Evolutionary conservation across 257 asterid species (phyloP).

Genomic region (Solanum lignicaule): DNA sequence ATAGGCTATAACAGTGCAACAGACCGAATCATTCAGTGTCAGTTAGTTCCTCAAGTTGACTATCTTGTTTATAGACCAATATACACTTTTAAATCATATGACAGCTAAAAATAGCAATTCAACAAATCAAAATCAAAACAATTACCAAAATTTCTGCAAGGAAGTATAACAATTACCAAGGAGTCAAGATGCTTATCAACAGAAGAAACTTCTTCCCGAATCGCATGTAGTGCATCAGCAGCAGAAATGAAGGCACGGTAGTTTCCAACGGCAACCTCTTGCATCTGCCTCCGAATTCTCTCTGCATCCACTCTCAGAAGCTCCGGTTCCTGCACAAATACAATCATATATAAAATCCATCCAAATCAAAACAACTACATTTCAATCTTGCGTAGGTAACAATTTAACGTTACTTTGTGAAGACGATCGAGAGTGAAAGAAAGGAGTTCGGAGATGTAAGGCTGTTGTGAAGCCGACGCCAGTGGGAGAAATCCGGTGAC

Average conservation of each 20-base stretch:
- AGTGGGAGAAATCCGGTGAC: constrained; percentile 55
- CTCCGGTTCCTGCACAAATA: constrained; percentile 64
- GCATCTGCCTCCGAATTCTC: constrained; percentile 97
- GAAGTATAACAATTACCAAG: constrained; percentile 36
- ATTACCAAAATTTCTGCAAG: not conserved
- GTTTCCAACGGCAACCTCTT: constrained; percentile 95
- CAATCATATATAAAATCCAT: not conserved
- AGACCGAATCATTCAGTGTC: not conserved
- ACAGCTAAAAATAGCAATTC: not conserved
- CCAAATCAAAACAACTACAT: not conserved
- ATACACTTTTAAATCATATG: not conserved
- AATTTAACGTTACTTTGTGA: constrained; percentile 54
- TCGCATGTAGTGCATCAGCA: constrained; percentile 81
- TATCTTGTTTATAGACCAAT: not conserved
- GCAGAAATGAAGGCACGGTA: constrained; percentile 87
- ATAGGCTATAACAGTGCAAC: not conserved
- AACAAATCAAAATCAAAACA: not conserved
- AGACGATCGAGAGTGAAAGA: constrained; percentile 97
- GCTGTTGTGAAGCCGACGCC: constrained; percentile 87
- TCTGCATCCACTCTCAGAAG: constrained; percentile 88
- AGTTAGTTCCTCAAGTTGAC: not conserved
- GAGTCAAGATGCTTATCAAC: constrained; percentile 80
- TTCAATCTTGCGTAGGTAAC: not conserved
- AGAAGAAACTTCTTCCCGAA: constrained; percentile 77
- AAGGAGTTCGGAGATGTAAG: constrained; percentile 87